Evolutionary conservation across 352 stramenopile genomes (phyloP).

Genomic region (Globisporangium uncinulatum): DNA sequence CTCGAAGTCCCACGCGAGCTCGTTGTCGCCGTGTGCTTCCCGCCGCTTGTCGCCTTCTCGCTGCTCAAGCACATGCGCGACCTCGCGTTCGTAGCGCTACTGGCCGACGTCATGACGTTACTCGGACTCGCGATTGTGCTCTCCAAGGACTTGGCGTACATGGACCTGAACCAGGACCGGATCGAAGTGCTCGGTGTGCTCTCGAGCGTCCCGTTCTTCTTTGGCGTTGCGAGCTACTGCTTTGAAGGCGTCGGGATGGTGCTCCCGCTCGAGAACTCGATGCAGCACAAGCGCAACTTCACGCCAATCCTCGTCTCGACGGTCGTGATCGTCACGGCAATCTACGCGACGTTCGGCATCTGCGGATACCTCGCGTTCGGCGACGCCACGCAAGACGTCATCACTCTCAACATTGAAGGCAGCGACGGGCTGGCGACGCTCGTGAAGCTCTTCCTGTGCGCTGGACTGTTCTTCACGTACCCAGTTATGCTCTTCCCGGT

Average conservation of each 20-base stretch:
- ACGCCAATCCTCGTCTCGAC: constrained; percentile 56
- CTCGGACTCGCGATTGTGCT: constrained; percentile 78
- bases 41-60: constrained; percentile 70
- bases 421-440: constrained; percentile 51
- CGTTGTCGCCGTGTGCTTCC: constrained; percentile 52
- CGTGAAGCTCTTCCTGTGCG: constrained; percentile 84
- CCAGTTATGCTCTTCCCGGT: constrained; percentile 92
- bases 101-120: constrained; percentile 89
- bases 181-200: constrained; percentile 59
- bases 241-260: constrained; percentile 90
- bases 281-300: constrained; percentile 73
- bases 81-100: constrained; percentile 80
- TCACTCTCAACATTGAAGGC: constrained; percentile 86
- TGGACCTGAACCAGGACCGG: constrained; percentile 38
- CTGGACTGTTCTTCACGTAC: constrained; percentile 90
- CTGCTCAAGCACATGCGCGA: constrained; percentile 86
- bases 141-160: constrained; percentile 75
- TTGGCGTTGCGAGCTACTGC: constrained; percentile 86
- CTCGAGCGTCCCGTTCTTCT: constrained; percentile 80
- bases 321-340: constrained; percentile 76
- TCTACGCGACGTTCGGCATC: constrained; percentile 86
- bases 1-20: constrained; percentile 44
- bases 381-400: constrained; percentile 72
- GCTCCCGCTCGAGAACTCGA: constrained; percentile 85
- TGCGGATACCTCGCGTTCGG: constrained; percentile 87